Conservation (phyloP, 768 basidiomycete species). For the Lentinula edodes region DNA sequence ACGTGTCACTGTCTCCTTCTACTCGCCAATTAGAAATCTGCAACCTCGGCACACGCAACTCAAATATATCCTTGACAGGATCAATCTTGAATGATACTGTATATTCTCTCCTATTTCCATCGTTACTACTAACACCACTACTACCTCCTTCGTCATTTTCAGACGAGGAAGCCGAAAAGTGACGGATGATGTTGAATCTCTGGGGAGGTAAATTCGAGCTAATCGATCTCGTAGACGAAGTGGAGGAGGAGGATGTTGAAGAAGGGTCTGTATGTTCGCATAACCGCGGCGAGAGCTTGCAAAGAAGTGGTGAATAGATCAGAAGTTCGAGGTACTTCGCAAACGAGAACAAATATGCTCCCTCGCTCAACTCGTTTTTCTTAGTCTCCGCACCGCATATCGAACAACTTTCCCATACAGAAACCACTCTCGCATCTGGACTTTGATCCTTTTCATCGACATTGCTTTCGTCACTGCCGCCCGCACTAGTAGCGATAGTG, state of each 20-base stretch:
- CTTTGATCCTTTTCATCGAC: neutral
- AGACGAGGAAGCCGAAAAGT: constrained; percentile 31
- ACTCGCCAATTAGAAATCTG: constrained; percentile 39
- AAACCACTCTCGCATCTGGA: constrained; percentile 3
- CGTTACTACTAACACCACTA: neutral
- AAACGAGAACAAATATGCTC: constrained; percentile 47
- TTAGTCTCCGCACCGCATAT: constrained; percentile 36
- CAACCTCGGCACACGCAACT: constrained; percentile 53
- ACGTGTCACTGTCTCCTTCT: neutral
- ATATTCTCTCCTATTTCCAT: neutral
- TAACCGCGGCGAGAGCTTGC: constrained; percentile 27
- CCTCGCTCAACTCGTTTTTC: constrained; percentile 35
- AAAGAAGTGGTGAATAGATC: constrained; percentile 37
- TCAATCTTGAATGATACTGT: constrained; percentile 42
- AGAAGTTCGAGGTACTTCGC: constrained; percentile 55
- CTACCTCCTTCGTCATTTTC: neutral
- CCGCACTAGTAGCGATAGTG: neutral
- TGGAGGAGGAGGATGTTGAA: constrained; percentile 12
- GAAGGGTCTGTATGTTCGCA: constrained; percentile 44
- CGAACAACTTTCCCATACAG: constrained; percentile 45
- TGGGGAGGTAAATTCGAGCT: neutral
- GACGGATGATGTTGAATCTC: constrained; percentile 26
- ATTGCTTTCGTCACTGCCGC: neutral
- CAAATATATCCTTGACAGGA: constrained; percentile 49
- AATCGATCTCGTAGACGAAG: constrained; percentile 12